A percentile compares a stretch with the other conserved stretches of the same genome.
Evolutionary conservation across 371 early-diverging fungal species (phyloP).

Genomic region (Quaeritorhiza haematococci): DNA sequence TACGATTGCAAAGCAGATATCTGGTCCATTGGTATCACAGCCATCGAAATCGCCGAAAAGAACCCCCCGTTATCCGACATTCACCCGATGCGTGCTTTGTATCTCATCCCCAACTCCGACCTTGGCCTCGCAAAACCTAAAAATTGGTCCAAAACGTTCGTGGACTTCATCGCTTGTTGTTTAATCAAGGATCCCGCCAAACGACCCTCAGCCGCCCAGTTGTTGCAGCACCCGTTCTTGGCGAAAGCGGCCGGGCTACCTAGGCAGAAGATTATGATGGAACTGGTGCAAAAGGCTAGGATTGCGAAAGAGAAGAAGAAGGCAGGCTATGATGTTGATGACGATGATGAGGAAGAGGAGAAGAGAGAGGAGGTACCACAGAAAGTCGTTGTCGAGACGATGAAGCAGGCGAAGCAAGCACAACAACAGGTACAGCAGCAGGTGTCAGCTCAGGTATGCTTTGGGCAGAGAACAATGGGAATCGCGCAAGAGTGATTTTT

Average conservation of each 20-base stretch:
- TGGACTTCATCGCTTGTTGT: slow-evolving; percentile 44
- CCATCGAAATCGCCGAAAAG: slow-evolving; percentile 57
- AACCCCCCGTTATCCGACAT: slow-evolving; percentile 56
- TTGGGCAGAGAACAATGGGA: too few species aligned
- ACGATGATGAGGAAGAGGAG: slow-evolving; percentile 49
- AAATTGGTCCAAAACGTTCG: slow-evolving; percentile 46
- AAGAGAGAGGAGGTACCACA: slow-evolving; percentile 30
- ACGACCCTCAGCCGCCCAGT: slow-evolving; percentile 42
- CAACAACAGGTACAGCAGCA: slow-evolving; percentile 13
- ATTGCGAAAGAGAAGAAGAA: slow-evolving; percentile 38
- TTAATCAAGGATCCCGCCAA: slow-evolving; percentile 41
- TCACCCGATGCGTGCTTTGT: slow-evolving; percentile 54
- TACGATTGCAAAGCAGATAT: slow-evolving; percentile 53
- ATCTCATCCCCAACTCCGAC: slow-evolving; percentile 45
- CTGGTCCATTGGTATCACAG: slow-evolving; percentile 59
- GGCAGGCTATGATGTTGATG: slow-evolving; percentile 38
- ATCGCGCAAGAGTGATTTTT: too few species aligned
- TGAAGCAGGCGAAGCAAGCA: slow-evolving; percentile 32
- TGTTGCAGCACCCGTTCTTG: slow-evolving; percentile 51
- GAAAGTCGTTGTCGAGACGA: slow-evolving; percentile 30
- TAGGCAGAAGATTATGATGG: slow-evolving; percentile 37
- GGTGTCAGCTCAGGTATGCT: slow-evolving; percentile 2
- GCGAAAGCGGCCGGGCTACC: slow-evolving; percentile 25
- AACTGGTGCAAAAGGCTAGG: slow-evolving; percentile 42
- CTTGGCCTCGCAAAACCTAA: slow-evolving; percentile 52